phyloP scores from a whole-genome alignment of 2,329 filamentous ascomycete genomes.

The Aureobasidium namibiae region DNA sequence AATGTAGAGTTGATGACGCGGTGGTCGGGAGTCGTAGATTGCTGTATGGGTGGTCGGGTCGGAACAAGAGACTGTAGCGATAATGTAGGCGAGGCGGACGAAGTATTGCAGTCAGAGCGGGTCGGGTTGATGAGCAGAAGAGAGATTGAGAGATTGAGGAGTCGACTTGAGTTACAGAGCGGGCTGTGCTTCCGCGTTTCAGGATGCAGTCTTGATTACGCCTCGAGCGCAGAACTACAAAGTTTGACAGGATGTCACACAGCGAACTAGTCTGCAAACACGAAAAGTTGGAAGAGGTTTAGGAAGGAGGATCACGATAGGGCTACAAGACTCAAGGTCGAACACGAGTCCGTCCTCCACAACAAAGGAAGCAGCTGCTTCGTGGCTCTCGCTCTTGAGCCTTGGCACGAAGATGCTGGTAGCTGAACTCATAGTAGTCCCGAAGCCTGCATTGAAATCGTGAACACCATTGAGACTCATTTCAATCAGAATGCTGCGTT shows the following conservation, averaged over 20 bases:
- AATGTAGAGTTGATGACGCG: conserved; percentile 10
- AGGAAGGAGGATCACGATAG: not conserved
- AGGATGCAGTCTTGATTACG: conserved; percentile 7
- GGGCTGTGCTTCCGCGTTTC: conserved; percentile 13
- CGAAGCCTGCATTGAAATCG: not conserved
- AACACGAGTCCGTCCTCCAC: conserved; percentile 1
- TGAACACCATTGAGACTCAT: not conserved
- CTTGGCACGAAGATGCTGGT: conserved; percentile 1
- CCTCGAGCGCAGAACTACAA: conserved; percentile 1
- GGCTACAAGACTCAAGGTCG: not conserved
- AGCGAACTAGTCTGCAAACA: not conserved
- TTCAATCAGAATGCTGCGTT: no score
- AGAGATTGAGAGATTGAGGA: conserved; percentile 9
- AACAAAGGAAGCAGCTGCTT: conserved; percentile 6
- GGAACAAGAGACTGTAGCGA: not conserved
- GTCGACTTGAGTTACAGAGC: conserved; percentile 5
- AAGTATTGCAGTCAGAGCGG: not conserved
- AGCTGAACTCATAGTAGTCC: not conserved
- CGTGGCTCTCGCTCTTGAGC: not conserved
- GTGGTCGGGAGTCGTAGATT: not conserved
- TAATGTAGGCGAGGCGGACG: not conserved
- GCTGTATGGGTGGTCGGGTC: not conserved
- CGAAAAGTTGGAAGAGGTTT: not conserved
- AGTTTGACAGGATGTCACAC: conserved; percentile 7
- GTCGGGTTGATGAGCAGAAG: conserved; percentile 2